A percentile compares a stretch with the other conserved stretches of the same genome.
phyloP scores from a whole-genome alignment of 1,139 yeast genomes.

The Geotrichum reessii region DNA sequence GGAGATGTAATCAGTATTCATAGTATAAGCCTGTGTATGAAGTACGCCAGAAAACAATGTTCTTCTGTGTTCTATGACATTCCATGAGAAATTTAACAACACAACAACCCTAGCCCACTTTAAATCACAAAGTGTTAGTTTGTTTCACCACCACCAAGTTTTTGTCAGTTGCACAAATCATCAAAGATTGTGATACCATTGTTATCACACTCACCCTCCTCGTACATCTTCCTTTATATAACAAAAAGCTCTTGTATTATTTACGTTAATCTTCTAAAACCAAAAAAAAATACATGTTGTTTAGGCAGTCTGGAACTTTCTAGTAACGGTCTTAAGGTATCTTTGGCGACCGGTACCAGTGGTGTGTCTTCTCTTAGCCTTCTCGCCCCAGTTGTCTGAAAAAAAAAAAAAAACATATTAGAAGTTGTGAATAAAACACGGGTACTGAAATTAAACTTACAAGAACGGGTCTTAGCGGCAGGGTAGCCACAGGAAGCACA shows the following conservation, averaged over 20 bases:
- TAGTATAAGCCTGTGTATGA: not conserved
- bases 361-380: slow-evolving; percentile 99
- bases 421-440: not conserved
- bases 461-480: slow-evolving; percentile 91
- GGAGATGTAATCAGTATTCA: too few relatives aligned
- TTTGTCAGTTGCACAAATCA: too few relatives aligned
- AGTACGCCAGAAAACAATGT: too few relatives aligned
- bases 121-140: not conserved
- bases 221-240: too few relatives aligned
- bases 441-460: slow-evolving; percentile 10
- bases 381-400: slow-evolving; percentile 96
- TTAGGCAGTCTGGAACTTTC: slow-evolving; percentile 47
- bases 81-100: not conserved
- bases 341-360: slow-evolving; percentile 99
- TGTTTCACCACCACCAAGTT: not conserved
- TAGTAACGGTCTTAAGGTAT: slow-evolving; percentile 92
- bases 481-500: slow-evolving; percentile 99
- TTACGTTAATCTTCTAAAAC: not conserved
- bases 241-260: not conserved
- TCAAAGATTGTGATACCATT: too few relatives aligned
- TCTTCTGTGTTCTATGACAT: not conserved
- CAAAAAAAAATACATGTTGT: not conserved
- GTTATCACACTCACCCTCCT: not conserved
- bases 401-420: not conserved
- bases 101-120: not conserved